Evolutionary conservation across 1,139 yeast species (phyloP), one percentile per base, ranked within the genome.

Genomic region (Taphrina wiesneri): DNA sequence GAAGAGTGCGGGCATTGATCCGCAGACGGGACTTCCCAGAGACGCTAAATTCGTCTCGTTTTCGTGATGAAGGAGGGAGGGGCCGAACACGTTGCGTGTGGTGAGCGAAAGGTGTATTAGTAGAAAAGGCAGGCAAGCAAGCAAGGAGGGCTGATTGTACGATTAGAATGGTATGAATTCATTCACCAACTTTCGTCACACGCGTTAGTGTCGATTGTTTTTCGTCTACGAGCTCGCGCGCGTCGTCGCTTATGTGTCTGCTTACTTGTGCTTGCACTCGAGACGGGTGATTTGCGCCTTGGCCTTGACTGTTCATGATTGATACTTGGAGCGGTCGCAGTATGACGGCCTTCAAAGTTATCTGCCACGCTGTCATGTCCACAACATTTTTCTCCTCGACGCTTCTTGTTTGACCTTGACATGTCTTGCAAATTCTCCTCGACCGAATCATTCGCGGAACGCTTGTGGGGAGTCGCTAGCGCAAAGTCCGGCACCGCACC

Each of bases 21-120:
- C 68, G 1, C 61, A 56, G 39, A 62, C 68, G 30, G 68, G 68
- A 13, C 46, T 52, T n/a, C 68, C 68, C 17, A 26, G 30, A 19
- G 68, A 66, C 46, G 19, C 65, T 5, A 66, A 56, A 23, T 62
- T 63, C 39, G 64, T 66, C 25, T 66, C 76, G 78, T 72, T 78
- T 23, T 32, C 56, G 19, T 49, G 23, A 51, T 15, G 23, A 19
- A n/a, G n/a, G n/a, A n/a, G n/a, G n/a, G n/a, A n/a, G n/a, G n/a
- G n/a, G n/a, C n/a, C n/a, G n/a, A 30, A 11, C 9, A 30, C 34
- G 34, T 6, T 30, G 34, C 34, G 51, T 17, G 28, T 30, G 34
- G 34, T 6, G 34, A 6, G 34, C 9, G 34, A 30, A 30, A 30
- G 34, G 34, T 30, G 11, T 30, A 30, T 30, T 11, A 30, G 34